Base-by-base conservation (phyloP, 2,329 filamentous ascomycete species). In the Fusarium sp. region DNA sequence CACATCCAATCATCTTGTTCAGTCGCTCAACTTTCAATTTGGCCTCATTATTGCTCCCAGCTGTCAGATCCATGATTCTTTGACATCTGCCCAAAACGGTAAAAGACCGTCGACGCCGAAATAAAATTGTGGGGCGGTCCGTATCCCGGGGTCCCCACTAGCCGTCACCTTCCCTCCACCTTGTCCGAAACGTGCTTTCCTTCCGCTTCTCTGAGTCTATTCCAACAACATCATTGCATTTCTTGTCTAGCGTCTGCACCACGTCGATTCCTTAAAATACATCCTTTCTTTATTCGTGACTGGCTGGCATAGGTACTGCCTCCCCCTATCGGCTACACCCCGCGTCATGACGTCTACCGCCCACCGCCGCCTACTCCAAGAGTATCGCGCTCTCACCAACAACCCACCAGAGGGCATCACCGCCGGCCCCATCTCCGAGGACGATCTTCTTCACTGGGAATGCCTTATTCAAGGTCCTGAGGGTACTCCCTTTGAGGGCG, bases 401-500 rank as follows among this genome's bases (percentile, higher is more conserved):
- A 96, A 97, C 84, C 94, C 96, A 1, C 96, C 96, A n/a, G 96
- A 98, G 71, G 96, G 96, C 82, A 98, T 99, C 85, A 97, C 94
- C 67, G 96, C 96, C 22, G 96, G 96, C 26, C 96, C 96, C 39
- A 87, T 98, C 70, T 93, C 90, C 74, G 96, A 99, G 86, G 96
- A 98, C 82, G 95, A 99, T 85, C 91, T 98, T 81, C 93, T 98
- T 79, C 87, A 94, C 80, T 99, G 96, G 96, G 96, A 99, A 85
- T 96, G 95, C 14, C 86, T 98, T 72, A 98, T 99, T 79, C 93
- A 97, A 83, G 96, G 96, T 0, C 96, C 96, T 18, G 95, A 98
- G 80, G 96, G 93, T 72, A 99, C 96, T 4, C 96, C 96, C 2
- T 99, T 97, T 79, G 96, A 97, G 86, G 96, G 95, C 67, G 96